A percentile compares a stretch with the other conserved stretches of the same genome.
These are phyloP conservation scores for Ochetophila trinervis DNA, from an alignment of 306 rosid genomes.

Conservation along the genomic window DNA sequence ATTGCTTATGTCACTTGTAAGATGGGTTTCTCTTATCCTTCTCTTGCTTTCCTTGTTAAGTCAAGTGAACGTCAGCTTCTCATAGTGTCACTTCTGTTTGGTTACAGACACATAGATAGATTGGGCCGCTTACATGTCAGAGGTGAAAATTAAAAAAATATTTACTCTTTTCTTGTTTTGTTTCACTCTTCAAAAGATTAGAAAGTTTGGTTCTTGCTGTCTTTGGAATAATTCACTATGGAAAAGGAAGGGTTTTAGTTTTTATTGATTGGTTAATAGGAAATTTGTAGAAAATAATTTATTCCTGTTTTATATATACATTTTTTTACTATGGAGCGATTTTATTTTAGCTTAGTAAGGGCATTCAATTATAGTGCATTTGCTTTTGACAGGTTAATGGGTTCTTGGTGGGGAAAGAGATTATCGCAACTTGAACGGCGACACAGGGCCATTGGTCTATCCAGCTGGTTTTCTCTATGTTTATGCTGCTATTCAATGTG, in stretches of 20 bases:
- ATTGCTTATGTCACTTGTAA: constrained; percentile 79
- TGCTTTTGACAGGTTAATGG: constrained; percentile 46
- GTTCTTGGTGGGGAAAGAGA: constrained; percentile 80
- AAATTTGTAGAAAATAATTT: background rate
- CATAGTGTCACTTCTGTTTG: constrained; percentile 1
- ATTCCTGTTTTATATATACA: background rate
- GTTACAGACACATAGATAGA: constrained; percentile 88
- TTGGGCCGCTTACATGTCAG: constrained; percentile 99
- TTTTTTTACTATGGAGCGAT: no score
- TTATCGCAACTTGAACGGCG: constrained; percentile 77
- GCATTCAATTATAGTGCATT: background rate
- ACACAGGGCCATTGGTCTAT: constrained; percentile 93
- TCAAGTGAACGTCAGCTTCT: background rate
- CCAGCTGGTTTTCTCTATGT: constrained; percentile 86
- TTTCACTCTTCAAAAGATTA: background rate
- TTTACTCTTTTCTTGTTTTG: background rate
- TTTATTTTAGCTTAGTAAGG: no score
- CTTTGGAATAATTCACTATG: no score
- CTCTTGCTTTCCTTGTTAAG: background rate
- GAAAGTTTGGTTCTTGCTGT: background rate
- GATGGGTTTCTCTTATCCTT: background rate
- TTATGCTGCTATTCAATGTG: constrained; percentile 63
- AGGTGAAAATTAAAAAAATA: constrained; percentile 27
- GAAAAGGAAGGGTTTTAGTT: no score
- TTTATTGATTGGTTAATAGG: no score